Percentiles rank a stretch among this genome's conserved stretches.
Conservation (phyloP, 805 yeast species). For the Ogataea thermomethanolica region DNA sequence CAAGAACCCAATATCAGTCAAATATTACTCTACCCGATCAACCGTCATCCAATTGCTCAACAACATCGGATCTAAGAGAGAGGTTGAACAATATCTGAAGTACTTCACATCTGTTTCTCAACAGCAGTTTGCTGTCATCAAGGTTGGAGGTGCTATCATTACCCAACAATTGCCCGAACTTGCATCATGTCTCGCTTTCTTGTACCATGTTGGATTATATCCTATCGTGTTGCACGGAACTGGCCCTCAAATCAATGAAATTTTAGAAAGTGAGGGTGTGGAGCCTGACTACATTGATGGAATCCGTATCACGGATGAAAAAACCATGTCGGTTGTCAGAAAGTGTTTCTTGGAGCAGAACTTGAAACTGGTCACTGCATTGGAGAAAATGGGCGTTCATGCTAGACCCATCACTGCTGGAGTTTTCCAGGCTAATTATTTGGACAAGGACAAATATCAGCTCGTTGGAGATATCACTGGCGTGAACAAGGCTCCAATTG, state of each 20-base stretch:
- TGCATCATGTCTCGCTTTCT: constrained; percentile 92
- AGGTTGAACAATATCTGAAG: constrained; percentile 95
- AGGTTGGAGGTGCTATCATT: constrained; percentile 98
- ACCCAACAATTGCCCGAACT: constrained; percentile 90
- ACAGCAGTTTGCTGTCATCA: constrained; percentile 97
- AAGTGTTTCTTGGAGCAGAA: constrained; percentile 94
- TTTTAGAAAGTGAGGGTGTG: constrained; percentile 88
- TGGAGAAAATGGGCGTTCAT: constrained; percentile 94
- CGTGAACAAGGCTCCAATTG: constrained; percentile 86
- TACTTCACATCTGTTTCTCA: constrained; percentile 94
- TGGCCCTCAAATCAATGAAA: constrained; percentile 96
- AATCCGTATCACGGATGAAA: constrained; percentile 89
- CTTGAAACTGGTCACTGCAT: constrained; percentile 88
- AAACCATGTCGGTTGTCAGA: constrained; percentile 95
- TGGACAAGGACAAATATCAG: constrained; percentile 86
- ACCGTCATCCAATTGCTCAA: constrained; percentile 93
- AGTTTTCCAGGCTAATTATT: constrained; percentile 88
- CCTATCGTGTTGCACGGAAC: constrained; percentile 98
- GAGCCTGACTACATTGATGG: constrained; percentile 97
- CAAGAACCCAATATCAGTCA: constrained; percentile 13
- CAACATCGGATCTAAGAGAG: constrained; percentile 95
- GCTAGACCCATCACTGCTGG: constrained; percentile 99
- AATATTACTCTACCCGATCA: constrained; percentile 69
- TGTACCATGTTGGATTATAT: constrained; percentile 95
- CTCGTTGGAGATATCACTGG: constrained; percentile 86